Percentiles rank a stretch among this genome's conserved stretches.
phyloP scores from a whole-genome alignment of 164 flowering plant genomes.

The Vitis vinifera region ASM3070453v1 NC_081812.1:15891001-15891500 shows the following conservation, averaged over 20 bases:
- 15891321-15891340: too few species aligned
- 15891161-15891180: constrained; percentile 50
- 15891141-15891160: constrained; percentile 31
- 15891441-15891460: too few species aligned
- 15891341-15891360: too few species aligned
- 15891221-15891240: neutral
- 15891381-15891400: too few species aligned
- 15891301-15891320: too few species aligned
- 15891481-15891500: too few species aligned
- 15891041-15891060: constrained; percentile 80
- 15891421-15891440: too few species aligned
- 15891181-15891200: neutral
- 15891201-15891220: neutral
- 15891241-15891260: neutral
- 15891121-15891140: constrained; percentile 34
- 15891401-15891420: too few species aligned
- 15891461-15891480: too few species aligned
- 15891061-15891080: constrained; percentile 73
- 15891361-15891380: too few species aligned
- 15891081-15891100: constrained; percentile 91
- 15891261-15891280: neutral
- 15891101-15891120: constrained; percentile 92
- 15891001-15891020: constrained; percentile 75
- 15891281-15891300: too few species aligned
- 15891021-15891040: constrained; percentile 90